Conservation (phyloP, 352 stramenopile genomes). For the Pythium scleroteichum region DNA sequence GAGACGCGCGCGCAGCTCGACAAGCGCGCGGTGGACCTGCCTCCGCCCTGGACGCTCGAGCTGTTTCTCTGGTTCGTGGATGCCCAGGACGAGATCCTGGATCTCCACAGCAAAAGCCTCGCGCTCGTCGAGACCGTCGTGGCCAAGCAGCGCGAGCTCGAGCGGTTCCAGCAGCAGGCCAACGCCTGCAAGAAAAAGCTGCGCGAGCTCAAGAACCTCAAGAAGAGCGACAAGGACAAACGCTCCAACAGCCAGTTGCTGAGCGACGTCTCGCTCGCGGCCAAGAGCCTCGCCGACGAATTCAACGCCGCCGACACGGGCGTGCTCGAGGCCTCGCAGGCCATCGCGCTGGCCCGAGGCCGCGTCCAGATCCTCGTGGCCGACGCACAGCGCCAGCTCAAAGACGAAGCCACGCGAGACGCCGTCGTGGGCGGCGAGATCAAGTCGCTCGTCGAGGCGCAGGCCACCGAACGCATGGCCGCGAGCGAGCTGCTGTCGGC, state of each 20-base stretch:
- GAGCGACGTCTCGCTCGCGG: slow-evolving; percentile 31
- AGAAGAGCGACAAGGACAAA: slow-evolving; percentile 10
- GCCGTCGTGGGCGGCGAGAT: slow-evolving; percentile 9
- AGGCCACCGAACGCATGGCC: slow-evolving; percentile 36
- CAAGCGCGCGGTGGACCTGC: slow-evolving; percentile 34
- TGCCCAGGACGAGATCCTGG: slow-evolving; percentile 51
- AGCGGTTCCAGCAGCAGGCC: slow-evolving; percentile 41
- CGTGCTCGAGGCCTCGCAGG: slow-evolving; percentile 33
- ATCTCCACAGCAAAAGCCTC: slow-evolving; percentile 43
- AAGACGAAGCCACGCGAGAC: slow-evolving; percentile 29
- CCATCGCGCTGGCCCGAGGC: slow-evolving; percentile 42
- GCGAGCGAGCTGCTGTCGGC: slow-evolving; percentile 28
- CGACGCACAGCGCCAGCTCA: slow-evolving; percentile 45
- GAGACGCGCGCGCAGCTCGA: slow-evolving; percentile 13
- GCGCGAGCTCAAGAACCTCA: slow-evolving; percentile 28
- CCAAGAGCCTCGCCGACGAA: slow-evolving; percentile 52
- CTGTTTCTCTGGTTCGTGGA: slow-evolving; percentile 65
- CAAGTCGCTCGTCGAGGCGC: slow-evolving; percentile 27
- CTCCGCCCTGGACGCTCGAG: slow-evolving; percentile 71
- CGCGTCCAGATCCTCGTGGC: slow-evolving; percentile 46
- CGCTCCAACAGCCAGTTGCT: slow-evolving; percentile 15
- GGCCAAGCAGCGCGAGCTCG: slow-evolving; percentile 38
- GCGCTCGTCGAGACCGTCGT: slow-evolving; percentile 38
- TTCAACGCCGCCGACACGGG: slow-evolving; percentile 53
- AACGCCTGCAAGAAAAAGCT: slow-evolving; percentile 49